Conservation (phyloP, 2,329 filamentous ascomycete species). For the Epichloe aotearoae region DNA sequence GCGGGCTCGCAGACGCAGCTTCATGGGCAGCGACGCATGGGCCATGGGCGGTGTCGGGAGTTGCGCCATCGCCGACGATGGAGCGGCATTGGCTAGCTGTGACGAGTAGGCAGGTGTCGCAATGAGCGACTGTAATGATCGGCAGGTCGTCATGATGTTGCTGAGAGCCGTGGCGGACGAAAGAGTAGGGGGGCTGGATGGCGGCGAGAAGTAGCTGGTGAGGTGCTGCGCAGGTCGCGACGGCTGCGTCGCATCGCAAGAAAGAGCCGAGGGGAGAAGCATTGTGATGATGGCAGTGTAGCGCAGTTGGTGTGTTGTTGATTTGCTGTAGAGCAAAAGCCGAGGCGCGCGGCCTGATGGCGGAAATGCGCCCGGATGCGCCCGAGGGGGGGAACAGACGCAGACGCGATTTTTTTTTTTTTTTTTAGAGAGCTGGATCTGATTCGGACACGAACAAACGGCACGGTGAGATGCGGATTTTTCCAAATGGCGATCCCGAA, state of each 20-base stretch:
- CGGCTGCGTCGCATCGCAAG: conserved; percentile 41
- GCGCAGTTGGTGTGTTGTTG: not conserved
- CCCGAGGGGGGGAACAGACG: not conserved
- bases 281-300: conserved; percentile 20
- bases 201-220: conserved; percentile 44
- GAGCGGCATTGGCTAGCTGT: conserved; percentile 15
- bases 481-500: too few species aligned
- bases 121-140: conserved; percentile 47
- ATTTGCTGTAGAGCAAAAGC: not conserved
- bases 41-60: conserved; percentile 43
- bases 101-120: conserved; percentile 20
- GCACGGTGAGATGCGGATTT: too few species aligned
- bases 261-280: conserved; percentile 45
- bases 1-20: conserved; percentile 41
- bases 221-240: conserved; percentile 26
- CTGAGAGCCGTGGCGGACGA: conserved; percentile 33
- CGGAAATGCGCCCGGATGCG: conserved; percentile 3
- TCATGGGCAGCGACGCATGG: conserved; percentile 36
- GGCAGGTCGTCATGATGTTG: conserved; percentile 46
- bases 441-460: too few species aligned
- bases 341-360: not conserved
- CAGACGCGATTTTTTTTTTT: too few species aligned
- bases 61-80: conserved; percentile 19
- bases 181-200: conserved; percentile 38
- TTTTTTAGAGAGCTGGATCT: too few species aligned